Percentiles rank a stretch among this genome's conserved stretches.
Conservation (phyloP, 2,329 filamentous ascomycete genomes). For the Beauveria australis region DNA sequence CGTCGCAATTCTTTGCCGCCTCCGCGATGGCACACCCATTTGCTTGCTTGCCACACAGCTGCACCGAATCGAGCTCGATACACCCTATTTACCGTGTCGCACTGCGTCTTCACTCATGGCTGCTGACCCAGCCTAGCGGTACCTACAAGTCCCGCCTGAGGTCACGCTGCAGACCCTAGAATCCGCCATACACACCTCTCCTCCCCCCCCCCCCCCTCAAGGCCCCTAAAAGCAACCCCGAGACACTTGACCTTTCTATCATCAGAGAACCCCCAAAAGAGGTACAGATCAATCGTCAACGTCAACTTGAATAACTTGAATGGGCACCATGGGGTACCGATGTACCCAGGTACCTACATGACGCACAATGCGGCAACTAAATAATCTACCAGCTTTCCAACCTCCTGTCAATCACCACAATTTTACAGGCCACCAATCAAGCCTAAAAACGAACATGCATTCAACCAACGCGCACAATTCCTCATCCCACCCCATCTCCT, state of each 20-base stretch:
- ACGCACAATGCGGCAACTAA: no score
- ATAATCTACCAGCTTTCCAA: not conserved
- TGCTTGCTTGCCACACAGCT: not conserved
- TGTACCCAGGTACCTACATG: not conserved
- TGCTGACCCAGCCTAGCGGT: not conserved
- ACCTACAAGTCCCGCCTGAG: not conserved
- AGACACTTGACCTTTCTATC: not conserved
- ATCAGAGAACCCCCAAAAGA: no score
- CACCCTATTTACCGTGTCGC: not conserved
- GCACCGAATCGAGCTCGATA: constrained; percentile 1
- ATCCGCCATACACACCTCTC: not conserved
- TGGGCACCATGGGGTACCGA: not conserved
- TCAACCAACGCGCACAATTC: not conserved
- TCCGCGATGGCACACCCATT: not conserved
- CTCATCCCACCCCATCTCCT: not conserved
- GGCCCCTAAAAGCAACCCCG: not conserved
- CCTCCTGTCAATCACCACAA: not conserved
- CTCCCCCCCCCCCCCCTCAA: not conserved
- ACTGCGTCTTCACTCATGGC: not conserved
- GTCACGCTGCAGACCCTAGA: not conserved
- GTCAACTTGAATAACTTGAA: no score
- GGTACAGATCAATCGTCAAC: no score
- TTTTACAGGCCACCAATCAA: not conserved
- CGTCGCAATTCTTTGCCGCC: not conserved
- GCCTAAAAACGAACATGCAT: not conserved